Evolutionary conservation across 176 grass and related monocot genomes (phyloP), one percentile per base, ranked within the genome.

Genomic region (Zizania latifolia): DNA sequence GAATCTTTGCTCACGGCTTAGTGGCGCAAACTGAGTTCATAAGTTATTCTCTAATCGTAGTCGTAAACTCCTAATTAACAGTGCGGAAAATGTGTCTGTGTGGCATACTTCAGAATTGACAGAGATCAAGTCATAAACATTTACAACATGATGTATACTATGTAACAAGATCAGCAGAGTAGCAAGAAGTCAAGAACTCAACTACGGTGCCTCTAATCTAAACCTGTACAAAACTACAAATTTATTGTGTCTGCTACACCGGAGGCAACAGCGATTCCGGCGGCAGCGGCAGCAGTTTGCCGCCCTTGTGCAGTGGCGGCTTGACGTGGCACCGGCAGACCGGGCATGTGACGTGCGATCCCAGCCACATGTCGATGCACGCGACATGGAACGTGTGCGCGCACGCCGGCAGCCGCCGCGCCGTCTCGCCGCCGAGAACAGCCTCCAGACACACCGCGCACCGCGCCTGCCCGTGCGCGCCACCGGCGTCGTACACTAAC

Each of bases 351-450:
- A 68, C 45, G 26, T 79, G 82, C 16, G 70, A 85, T 55, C 72
- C 30, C 12, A 92, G 57, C 89, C 93, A 96, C 54, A 54, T 72
- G 62, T 92, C 89, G 67, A 96, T 74, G 70, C 93, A 96, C 0
- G 45, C 81, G 0, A 56, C 56, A 29, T 96, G 93, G 85, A 96
- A 96, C 46, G 68, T 24, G 72, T 92, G 93, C 62, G 41, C 59
- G 75, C 93, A 96, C 36, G 54, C 54, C 10, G 89, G 84, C 59
- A 96, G 66, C 75, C 45, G 63, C 7, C 81, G 69, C 33, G 53
- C 77, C 26, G n/a, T 12, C 48, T 92, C 87, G 12, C 82, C 84
- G 22, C 72, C 31, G 2, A 39, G 45, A 19, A 92, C n/a, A 11
- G 51, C 22, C 74, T 91, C 84, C 15, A 92, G 50, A 86, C 93